phyloP scores from a whole-genome alignment of 2,329 filamentous ascomycete species.

The Aspergillus amoenus region DNA sequence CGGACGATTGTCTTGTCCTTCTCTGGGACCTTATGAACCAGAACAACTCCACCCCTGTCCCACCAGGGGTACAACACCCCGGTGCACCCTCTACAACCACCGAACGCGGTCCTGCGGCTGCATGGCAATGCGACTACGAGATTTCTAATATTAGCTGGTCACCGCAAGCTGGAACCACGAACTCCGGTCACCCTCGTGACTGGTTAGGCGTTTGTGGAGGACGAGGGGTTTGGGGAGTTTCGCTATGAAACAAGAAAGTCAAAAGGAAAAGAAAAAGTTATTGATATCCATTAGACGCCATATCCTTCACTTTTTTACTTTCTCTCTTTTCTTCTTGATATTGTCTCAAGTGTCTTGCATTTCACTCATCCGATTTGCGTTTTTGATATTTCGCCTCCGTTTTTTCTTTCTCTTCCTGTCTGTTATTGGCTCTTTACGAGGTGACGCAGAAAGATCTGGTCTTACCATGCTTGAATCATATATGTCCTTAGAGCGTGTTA shows the following conservation, averaged over 20 bases:
- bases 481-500: constrained; percentile 13
- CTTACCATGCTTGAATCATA: constrained; percentile 6
- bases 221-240: constrained; percentile 46
- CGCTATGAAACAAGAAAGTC: constrained; percentile 27
- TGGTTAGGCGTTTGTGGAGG: constrained; percentile 49
- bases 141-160: constrained; percentile 50
- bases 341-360: background rate
- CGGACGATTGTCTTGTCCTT: constrained; percentile 85
- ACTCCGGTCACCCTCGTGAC: constrained; percentile 34
- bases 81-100: constrained; percentile 31
- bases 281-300: constrained; percentile 16
- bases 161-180: constrained; percentile 39
- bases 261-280: constrained; percentile 3
- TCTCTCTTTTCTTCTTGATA: background rate
- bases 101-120: constrained; percentile 46
- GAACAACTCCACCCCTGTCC: constrained; percentile 50
- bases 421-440: constrained; percentile 12
- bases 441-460: constrained; percentile 7
- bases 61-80: constrained; percentile 33
- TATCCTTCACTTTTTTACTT: background rate
- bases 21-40: constrained; percentile 89
- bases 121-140: constrained; percentile 49
- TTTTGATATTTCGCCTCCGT: background rate
- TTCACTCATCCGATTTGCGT: background rate
- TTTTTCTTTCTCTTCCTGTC: constrained; percentile 4